Percentiles rank a stretch among this genome's conserved stretches.
phyloP scores from a whole-genome alignment of 169 alveolate species.

The Plasmodium falciparum region DNA sequence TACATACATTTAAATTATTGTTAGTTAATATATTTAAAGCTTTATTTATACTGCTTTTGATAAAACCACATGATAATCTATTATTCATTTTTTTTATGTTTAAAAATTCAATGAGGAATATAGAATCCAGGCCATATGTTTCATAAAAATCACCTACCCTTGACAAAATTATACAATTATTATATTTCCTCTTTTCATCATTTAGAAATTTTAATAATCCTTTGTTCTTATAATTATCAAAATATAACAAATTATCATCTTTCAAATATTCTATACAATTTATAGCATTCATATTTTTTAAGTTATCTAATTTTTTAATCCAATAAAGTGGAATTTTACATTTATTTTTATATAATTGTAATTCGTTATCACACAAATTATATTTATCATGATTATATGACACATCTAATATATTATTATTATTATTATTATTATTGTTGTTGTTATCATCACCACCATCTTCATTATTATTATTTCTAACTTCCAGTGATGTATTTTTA shows the following conservation, averaged over 20 bases:
- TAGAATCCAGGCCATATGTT: conserved; percentile 84
- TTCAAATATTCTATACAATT: conserved; percentile 67
- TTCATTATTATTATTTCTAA: neutral
- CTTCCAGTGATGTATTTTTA: neutral
- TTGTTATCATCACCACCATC: neutral
- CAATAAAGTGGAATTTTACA: conserved; percentile 43
- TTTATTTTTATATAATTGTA: conserved; percentile 39
- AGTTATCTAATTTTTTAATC: conserved; percentile 59
- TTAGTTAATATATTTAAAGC: conserved; percentile 61
- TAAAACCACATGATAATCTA: conserved; percentile 76
- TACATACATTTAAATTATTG: conserved; percentile 71
- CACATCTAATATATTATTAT: neutral
- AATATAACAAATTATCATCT: conserved; percentile 69
- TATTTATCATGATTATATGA: neutral
- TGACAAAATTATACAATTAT: conserved; percentile 75
- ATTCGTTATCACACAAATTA: conserved; percentile 30
- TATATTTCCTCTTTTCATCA: conserved; percentile 78
- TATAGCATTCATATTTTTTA: conserved; percentile 75
- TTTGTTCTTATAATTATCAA: conserved; percentile 69
- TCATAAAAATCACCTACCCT: conserved; percentile 80
- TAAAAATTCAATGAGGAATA: conserved; percentile 79
- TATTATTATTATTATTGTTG: neutral
- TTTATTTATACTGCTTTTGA: conserved; percentile 70
- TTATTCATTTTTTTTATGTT: conserved; percentile 76
- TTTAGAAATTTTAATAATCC: conserved; percentile 77